phyloP scores from a whole-genome alignment of 1,284 basidiomycete species.

The Cutaneotrichosporon spelunceum region DNA sequence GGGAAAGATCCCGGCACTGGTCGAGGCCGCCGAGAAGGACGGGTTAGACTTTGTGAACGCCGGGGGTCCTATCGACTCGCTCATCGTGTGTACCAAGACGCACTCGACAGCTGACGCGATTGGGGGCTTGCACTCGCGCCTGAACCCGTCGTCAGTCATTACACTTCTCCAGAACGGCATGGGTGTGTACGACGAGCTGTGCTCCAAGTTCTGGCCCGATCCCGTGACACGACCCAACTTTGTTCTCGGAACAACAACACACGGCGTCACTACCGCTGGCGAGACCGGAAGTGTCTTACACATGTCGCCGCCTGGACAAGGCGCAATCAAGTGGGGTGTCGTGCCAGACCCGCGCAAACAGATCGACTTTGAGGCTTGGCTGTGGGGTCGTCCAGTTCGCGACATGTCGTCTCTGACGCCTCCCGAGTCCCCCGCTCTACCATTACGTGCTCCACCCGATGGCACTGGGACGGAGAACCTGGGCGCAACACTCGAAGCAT shows the following conservation, averaged over 20 bases:
- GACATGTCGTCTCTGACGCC: constrained; percentile 21
- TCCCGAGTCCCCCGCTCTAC: constrained; percentile 30
- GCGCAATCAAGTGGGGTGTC: constrained; percentile 73
- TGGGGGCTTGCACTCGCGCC: constrained; percentile 60
- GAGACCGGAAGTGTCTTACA: constrained; percentile 53
- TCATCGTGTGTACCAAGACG: constrained; percentile 81
- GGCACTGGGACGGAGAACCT: constrained; percentile 52
- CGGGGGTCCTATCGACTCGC: constrained; percentile 58
- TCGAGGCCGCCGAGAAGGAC: background rate
- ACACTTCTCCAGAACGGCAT: constrained; percentile 87
- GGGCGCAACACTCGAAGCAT: constrained; percentile 64
- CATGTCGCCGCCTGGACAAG: constrained; percentile 56
- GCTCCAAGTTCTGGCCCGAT: constrained; percentile 69
- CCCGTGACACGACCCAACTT: constrained; percentile 73
- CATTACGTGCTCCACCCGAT: constrained; percentile 60
- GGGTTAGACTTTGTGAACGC: constrained; percentile 4
- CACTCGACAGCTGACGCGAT: constrained; percentile 64
- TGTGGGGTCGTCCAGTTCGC: constrained; percentile 27
- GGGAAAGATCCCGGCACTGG: background rate
- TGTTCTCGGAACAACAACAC: constrained; percentile 76
- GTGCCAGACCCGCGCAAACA: constrained; percentile 63
- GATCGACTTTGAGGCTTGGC: constrained; percentile 35
- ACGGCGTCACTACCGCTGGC: constrained; percentile 57
- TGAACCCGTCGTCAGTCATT: constrained; percentile 70
- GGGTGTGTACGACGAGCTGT: constrained; percentile 80